These are phyloP conservation scores for Rheum nobile DNA, from an alignment of 148 eudicot species.

Conservation along the genomic window DNA sequence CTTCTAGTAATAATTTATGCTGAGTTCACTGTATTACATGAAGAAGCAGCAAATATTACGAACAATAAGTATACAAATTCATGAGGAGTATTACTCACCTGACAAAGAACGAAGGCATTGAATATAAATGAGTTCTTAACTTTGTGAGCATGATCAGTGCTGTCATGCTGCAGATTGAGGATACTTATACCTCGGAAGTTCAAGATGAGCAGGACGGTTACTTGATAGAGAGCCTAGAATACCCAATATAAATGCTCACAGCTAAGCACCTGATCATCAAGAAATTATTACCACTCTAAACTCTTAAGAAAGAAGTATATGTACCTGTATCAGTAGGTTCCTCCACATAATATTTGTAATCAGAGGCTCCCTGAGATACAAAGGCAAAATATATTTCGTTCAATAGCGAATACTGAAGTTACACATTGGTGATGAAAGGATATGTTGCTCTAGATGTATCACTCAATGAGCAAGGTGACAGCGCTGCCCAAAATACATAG, in stretches of 20 bases:
- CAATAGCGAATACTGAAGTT: neutral
- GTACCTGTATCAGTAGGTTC: slow-evolving; percentile 73
- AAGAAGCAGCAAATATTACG: neutral
- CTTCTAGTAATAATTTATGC: neutral
- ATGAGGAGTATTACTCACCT: slow-evolving; percentile 32
- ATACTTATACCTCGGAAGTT: slow-evolving; percentile 57
- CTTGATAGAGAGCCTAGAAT: slow-evolving; percentile 74
- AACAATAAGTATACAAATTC: neutral
- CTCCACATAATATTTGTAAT: slow-evolving; percentile 98
- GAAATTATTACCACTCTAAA: neutral
- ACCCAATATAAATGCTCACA: neutral
- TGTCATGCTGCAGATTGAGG: slow-evolving; percentile 31
- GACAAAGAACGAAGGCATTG: slow-evolving; percentile 87
- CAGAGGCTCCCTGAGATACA: slow-evolving; percentile 70
- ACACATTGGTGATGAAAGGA: neutral
- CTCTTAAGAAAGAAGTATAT: neutral
- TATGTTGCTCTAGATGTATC: neutral
- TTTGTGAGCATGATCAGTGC: slow-evolving; percentile 29
- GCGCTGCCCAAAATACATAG: neutral
- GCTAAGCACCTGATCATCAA: neutral
- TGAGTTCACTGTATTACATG: neutral
- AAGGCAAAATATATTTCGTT: neutral
- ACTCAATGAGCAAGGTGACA: neutral
- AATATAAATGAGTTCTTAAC: slow-evolving; percentile 79
- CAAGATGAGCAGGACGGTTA: slow-evolving; percentile 64